Percentiles rank a stretch among this genome's conserved stretches.
Conservation (phyloP, 495 filamentous ascomycete species). For the Penicillium cinerascens region DNA sequence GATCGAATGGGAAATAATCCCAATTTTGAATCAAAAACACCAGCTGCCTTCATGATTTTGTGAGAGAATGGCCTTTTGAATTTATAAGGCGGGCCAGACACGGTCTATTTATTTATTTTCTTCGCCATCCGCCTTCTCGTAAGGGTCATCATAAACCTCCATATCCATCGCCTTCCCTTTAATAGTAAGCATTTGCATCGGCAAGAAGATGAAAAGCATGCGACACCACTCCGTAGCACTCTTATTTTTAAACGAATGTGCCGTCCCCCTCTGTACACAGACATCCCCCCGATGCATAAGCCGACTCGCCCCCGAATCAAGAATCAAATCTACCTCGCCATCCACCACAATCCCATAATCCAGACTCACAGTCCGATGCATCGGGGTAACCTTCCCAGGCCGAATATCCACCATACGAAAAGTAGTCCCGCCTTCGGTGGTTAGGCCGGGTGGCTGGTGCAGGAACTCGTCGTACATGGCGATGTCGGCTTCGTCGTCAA, state of each 20-base stretch:
- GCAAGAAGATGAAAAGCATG: slow-evolving; percentile 49
- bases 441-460: slow-evolving; percentile 30
- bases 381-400: slow-evolving; percentile 60
- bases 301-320: slow-evolving; percentile 56
- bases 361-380: slow-evolving; percentile 69
- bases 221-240: slow-evolving; percentile 50
- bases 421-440: slow-evolving; percentile 30
- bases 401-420: slow-evolving; percentile 58
- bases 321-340: slow-evolving; percentile 72
- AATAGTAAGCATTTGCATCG: slow-evolving; percentile 27
- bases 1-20: background rate
- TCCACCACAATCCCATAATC: slow-evolving; percentile 72
- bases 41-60: too few relatives aligned
- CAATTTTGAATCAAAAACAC: too few relatives aligned
- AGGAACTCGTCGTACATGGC: slow-evolving; percentile 35
- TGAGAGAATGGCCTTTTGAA: background rate
- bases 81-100: too few relatives aligned
- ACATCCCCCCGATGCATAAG: slow-evolving; percentile 66
- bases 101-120: too few relatives aligned
- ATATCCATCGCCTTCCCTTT: slow-evolving; percentile 20
- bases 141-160: slow-evolving; percentile 29
- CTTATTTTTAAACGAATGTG: slow-evolving; percentile 63
- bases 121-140: slow-evolving; percentile 6
- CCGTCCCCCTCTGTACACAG: slow-evolving; percentile 58
- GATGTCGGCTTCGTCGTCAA: slow-evolving; percentile 36